Evolutionary conservation across 1,139 yeast genomes (phyloP).

Genomic region (Geotrichum histeridarum): DNA sequence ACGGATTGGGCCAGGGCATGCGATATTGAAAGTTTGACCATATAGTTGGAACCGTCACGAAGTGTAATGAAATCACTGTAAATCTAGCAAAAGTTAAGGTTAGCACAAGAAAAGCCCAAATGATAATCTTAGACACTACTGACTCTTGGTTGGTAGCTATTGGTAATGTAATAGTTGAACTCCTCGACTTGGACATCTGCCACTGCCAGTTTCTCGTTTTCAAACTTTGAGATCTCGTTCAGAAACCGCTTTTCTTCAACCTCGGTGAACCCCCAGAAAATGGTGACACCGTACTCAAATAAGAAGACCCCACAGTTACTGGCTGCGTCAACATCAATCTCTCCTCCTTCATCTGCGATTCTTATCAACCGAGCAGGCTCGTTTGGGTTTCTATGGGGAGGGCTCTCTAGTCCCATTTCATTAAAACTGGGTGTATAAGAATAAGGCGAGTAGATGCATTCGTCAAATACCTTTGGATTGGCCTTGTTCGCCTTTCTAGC

Average conservation of each 20-base stretch:
- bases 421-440: constrained; percentile 44
- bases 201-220: constrained; percentile 79
- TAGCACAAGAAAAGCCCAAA: background rate
- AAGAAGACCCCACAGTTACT: constrained; percentile 72
- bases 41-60: constrained; percentile 83
- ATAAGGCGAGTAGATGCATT: constrained; percentile 88
- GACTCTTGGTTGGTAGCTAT: constrained; percentile 79
- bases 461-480: constrained; percentile 87
- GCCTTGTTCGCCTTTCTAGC: constrained; percentile 62
- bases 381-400: background rate
- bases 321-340: constrained; percentile 72
- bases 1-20: constrained; percentile 92
- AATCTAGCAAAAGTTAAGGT: constrained; percentile 36
- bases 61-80: constrained; percentile 91
- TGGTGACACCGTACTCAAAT: constrained; percentile 94
- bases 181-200: constrained; percentile 94
- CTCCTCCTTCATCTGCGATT: constrained; percentile 91
- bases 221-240: constrained; percentile 79
- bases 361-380: constrained; percentile 46
- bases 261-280: constrained; percentile 88
- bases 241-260: constrained; percentile 80
- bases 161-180: constrained; percentile 87
- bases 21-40: constrained; percentile 82
- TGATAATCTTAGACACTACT: background rate
- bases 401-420: background rate